These are phyloP conservation scores for Aureoboletus auriporus DNA, from an alignment of 768 basidiomycete species.

Conservation along the genomic window DNA sequence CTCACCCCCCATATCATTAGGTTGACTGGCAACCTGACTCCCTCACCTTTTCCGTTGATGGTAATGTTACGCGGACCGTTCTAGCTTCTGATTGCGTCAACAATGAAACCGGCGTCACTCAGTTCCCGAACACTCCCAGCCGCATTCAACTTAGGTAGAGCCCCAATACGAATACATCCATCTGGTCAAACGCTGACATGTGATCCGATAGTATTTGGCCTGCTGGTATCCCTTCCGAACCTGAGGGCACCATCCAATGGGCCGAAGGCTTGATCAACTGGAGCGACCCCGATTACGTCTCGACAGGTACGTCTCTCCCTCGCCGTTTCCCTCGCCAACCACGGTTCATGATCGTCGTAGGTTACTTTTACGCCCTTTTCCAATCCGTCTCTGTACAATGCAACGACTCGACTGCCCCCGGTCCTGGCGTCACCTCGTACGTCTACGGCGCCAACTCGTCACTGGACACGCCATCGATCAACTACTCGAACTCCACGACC, in stretches of 20 bases:
- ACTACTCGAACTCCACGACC: slow-evolving; percentile 56
- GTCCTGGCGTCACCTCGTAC: slow-evolving; percentile 55
- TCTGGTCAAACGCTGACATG: slow-evolving; percentile 2
- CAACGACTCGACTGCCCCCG: slow-evolving; percentile 42
- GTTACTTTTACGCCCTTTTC: slow-evolving; percentile 69
- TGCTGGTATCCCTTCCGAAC: slow-evolving; percentile 59
- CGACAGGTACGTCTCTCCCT: slow-evolving; percentile 44
- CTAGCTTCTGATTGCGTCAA: slow-evolving; percentile 55
- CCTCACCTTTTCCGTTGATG: slow-evolving; percentile 68
- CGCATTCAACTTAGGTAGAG: slow-evolving; percentile 74
- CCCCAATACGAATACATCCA: background rate
- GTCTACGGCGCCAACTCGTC: slow-evolving; percentile 57
- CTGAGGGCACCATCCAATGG: slow-evolving; percentile 75
- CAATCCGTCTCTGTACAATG: slow-evolving; percentile 63
- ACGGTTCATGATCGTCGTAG: slow-evolving; percentile 23
- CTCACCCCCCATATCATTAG: slow-evolving; percentile 31
- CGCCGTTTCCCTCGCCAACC: background rate
- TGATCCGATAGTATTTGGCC: slow-evolving; percentile 61
- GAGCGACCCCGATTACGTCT: slow-evolving; percentile 69
- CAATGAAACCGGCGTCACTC: slow-evolving; percentile 44
- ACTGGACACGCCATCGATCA: slow-evolving; percentile 47
- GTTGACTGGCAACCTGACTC: slow-evolving; percentile 76
- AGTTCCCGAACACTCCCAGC: slow-evolving; percentile 76
- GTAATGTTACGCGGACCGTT: slow-evolving; percentile 65
- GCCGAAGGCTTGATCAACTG: slow-evolving; percentile 82